Evolutionary conservation across 306 rosid species (phyloP).

Genomic region (Neltuma alba): DNA sequence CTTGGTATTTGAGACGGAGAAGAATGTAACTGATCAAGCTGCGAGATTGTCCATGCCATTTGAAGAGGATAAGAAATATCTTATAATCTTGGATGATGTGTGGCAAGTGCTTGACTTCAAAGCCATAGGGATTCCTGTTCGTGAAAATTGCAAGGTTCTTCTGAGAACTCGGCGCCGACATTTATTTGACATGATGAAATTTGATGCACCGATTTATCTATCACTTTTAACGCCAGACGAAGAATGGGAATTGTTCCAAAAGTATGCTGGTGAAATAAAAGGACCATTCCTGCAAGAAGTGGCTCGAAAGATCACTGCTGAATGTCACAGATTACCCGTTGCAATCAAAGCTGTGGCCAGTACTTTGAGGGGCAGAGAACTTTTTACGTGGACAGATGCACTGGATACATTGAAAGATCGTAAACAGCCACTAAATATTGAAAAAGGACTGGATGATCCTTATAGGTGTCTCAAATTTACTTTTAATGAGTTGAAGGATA

Average conservation of each 20-base stretch:
- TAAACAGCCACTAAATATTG: not conserved
- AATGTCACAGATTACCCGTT: slow-evolving; percentile 4
- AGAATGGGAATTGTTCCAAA: not conserved
- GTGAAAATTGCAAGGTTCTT: not conserved
- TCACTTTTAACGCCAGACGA: not conserved
- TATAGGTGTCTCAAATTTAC: slow-evolving; percentile 1
- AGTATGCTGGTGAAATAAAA: not conserved
- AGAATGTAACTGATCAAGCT: not conserved
- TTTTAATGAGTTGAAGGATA: not conserved
- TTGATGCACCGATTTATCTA: not conserved
- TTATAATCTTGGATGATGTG: slow-evolving; percentile 7
- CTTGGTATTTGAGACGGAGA: not conserved
- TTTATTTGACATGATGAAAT: not conserved
- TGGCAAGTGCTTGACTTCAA: not conserved
- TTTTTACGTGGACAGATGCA: not conserved
- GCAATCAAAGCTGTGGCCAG: not conserved
- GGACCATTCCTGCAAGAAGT: not conserved
- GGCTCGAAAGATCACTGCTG: not conserved
- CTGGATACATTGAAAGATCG: not conserved
- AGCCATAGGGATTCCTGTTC: not conserved
- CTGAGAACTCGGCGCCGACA: not conserved
- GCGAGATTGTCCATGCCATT: not conserved
- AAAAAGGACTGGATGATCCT: not conserved
- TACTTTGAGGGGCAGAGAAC: not conserved
- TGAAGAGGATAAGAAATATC: not conserved